Evolutionary conservation across 1,284 basidiomycete genomes (phyloP), one percentile per base, ranked within the genome.

Genomic region (Sutorius eximius): DNA sequence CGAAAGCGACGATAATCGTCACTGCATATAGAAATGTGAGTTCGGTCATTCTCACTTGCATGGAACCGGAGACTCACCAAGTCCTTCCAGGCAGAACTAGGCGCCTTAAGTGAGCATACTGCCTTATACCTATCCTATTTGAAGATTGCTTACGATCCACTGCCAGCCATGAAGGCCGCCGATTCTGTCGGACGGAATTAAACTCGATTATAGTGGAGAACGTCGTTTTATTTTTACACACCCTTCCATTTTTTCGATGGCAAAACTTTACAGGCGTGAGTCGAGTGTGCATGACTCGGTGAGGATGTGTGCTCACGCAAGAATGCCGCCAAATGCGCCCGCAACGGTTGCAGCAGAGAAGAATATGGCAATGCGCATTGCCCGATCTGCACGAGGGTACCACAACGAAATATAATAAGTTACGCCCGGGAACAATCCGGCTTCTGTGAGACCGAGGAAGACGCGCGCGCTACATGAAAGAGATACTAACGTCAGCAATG

Each of bases 311-410:
- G 52, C 66, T 47, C 54, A 63, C 60, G 74, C 72, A 32, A 75
- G 61, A 49, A 75, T 60, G 18, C 73, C 73, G 16, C 72, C 75
- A 49, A 77, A 77, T 11, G 75, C 76, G 47, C 75, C 82, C n/a
- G 81, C 78, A 38, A 81, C 55, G 2, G 80, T 82, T 12, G 82
- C 80, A 34, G 81, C 80, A 16, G 82, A 82, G 67, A 83, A 82
- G 70, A 84, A 83, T 43, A 84, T 77, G 3, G 82, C 81, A 36
- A 83, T 75, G 22, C 82, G 74, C 49, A 64, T 67, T n/a, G 77
- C 79, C 18, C 78, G 73, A 58, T 82, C 81, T 20, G 69, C 69
- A 32, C 75, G 69, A 11, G 79, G 76, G 55, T 83, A 83, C 82
- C 81, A 82, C 40, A 80, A 59, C 13, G 79, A 79, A 41, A 82